Evolutionary conservation across 176 grass and related monocot species (phyloP).

Genomic region (Carex scoparia): DNA sequence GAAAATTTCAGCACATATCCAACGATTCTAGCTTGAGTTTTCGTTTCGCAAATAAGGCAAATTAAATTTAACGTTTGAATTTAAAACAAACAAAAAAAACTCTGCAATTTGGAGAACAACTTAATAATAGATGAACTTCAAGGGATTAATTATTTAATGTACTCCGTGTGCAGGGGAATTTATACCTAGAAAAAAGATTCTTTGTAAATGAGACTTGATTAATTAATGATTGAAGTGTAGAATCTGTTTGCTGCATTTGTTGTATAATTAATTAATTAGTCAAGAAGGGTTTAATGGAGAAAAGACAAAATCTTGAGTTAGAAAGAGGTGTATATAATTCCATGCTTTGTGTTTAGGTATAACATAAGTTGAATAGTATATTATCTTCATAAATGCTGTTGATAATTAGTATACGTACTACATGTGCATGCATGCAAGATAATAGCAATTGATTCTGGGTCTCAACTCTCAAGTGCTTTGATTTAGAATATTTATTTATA

Average conservation of each 20-base stretch:
- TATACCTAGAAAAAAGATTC: neutral
- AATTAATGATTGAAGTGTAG: neutral
- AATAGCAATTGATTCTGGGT: neutral
- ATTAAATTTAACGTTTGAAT: neutral
- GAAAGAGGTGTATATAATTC: neutral
- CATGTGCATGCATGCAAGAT: neutral
- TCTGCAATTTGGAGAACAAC: neutral
- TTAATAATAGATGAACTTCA: neutral
- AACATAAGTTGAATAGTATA: neutral
- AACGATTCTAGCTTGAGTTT: neutral
- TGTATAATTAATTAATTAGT: neutral
- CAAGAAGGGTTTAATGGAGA: neutral
- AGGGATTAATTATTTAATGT: neutral
- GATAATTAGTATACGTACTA: neutral
- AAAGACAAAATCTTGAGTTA: constrained; percentile 22
- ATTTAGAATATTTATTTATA: no score
- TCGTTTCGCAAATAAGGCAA: neutral
- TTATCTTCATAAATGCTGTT: neutral
- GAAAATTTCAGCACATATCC: no score
- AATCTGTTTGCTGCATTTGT: constrained; percentile 2
- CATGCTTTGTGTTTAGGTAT: neutral
- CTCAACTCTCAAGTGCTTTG: no score
- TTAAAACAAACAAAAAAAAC: neutral
- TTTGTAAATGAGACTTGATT: constrained; percentile 3
- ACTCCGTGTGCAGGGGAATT: neutral